These are phyloP conservation scores for Chionographis japonica DNA, from an alignment of 106 monocot genomes.

Conservation along the genomic window DNA sequence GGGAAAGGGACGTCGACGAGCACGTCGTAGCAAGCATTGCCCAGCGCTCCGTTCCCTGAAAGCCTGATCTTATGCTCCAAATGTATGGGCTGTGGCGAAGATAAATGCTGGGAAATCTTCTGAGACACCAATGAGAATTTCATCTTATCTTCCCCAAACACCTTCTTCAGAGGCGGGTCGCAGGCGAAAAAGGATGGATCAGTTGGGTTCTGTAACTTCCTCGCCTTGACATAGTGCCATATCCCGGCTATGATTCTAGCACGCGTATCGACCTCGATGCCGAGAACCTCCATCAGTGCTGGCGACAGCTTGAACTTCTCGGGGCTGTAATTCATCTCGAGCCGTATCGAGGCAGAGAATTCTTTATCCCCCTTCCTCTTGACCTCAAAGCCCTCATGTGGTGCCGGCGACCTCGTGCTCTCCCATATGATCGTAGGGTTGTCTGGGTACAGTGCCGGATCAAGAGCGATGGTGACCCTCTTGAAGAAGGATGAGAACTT, in stretches of 20 bases:
- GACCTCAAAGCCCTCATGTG: conserved; percentile 89
- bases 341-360: conserved; percentile 54
- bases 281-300: conserved; percentile 68
- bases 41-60: conserved; percentile 54
- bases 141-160: conserved; percentile 90
- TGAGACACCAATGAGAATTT: conserved; percentile 88
- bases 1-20: conserved; percentile 89
- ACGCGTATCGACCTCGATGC: conserved; percentile 85
- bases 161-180: conserved; percentile 72
- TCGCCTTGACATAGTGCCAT: conserved; percentile 96
- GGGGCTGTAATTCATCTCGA: conserved; percentile 89
- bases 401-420: conserved; percentile 56
- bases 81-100: conserved; percentile 67
- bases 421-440: conserved; percentile 86
- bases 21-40: conserved; percentile 87
- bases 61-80: conserved; percentile 76
- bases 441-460: conserved; percentile 74
- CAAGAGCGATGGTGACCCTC: conserved; percentile 62
- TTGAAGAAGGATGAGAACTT: conserved; percentile 92
- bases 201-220: conserved; percentile 86
- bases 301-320: conserved; percentile 88
- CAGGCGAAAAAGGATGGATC: conserved; percentile 85
- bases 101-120: conserved; percentile 92
- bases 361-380: conserved; percentile 93
- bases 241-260: conserved; percentile 79